These are phyloP conservation scores for Alternaria brassicae DNA, from an alignment of 2,329 filamentous ascomycete genomes.

Conservation along the genomic window DNA sequence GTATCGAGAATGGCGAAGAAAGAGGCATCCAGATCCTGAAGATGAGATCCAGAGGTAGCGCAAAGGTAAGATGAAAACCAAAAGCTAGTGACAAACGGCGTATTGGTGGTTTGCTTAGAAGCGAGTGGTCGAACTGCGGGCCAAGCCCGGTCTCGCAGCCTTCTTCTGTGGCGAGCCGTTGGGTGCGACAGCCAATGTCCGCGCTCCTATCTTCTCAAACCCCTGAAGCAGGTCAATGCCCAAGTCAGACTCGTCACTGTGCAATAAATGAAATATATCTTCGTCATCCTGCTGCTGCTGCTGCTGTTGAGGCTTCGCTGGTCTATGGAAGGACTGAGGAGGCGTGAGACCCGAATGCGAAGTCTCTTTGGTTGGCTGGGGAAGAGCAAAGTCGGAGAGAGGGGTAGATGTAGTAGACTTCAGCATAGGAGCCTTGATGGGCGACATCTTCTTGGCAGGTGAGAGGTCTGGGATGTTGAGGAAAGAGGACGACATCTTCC, in stretches of 20 bases:
- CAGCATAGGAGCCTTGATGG: slow-evolving; percentile 39
- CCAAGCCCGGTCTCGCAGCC: slow-evolving; percentile 33
- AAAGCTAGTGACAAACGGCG: slow-evolving; percentile 11
- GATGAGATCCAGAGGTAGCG: slow-evolving; percentile 13
- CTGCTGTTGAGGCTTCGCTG: slow-evolving; percentile 26
- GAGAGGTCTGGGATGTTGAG: slow-evolving; percentile 48
- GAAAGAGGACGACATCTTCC: slow-evolving; percentile 46
- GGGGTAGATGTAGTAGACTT: slow-evolving; percentile 39
- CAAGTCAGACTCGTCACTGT: slow-evolving; percentile 66
- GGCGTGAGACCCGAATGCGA: slow-evolving; percentile 32
- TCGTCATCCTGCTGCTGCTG: slow-evolving; percentile 54
- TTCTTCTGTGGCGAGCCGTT: slow-evolving; percentile 48
- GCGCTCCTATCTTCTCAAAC: slow-evolving; percentile 74
- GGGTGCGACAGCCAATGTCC: slow-evolving; percentile 39
- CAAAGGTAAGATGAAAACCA: slow-evolving; percentile 4
- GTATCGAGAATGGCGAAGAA: slow-evolving; percentile 28
- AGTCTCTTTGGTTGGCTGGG: slow-evolving; percentile 32
- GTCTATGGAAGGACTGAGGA: slow-evolving; percentile 40
- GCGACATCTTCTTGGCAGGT: slow-evolving; percentile 40
- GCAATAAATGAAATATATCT: slow-evolving; percentile 64
- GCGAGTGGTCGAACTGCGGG: slow-evolving; percentile 44
- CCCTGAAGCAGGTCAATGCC: slow-evolving; percentile 75
- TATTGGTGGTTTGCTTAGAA: slow-evolving; percentile 31
- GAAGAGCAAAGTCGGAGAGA: slow-evolving; percentile 27
- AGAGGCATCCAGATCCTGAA: slow-evolving; percentile 14